phyloP scores from a whole-genome alignment of 2,329 filamentous ascomycete genomes.

The Zasmidium angulare region DNA sequence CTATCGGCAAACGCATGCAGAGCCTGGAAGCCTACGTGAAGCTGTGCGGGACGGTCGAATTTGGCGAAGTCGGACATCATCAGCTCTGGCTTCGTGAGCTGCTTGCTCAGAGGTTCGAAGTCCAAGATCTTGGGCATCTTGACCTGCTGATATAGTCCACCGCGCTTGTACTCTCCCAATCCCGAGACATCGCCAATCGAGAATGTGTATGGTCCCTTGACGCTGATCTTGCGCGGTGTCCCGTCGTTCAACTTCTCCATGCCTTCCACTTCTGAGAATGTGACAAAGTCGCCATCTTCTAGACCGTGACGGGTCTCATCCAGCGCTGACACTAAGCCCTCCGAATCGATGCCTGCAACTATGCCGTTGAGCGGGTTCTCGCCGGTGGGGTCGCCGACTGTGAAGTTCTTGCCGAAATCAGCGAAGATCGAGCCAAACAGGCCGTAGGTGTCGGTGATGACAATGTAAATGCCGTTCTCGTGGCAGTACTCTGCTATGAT shows the following conservation, averaged over 20 bases:
- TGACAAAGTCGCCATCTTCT: slow-evolving; percentile 94
- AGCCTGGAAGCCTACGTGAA: slow-evolving; percentile 90
- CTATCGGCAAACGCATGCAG: slow-evolving; percentile 79
- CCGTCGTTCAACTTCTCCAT: slow-evolving; percentile 84
- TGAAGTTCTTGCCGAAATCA: slow-evolving; percentile 94
- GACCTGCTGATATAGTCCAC: slow-evolving; percentile 90
- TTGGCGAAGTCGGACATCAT: slow-evolving; percentile 96
- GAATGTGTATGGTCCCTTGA: slow-evolving; percentile 95
- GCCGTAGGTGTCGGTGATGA: slow-evolving; percentile 85
- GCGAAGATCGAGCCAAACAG: slow-evolving; percentile 96
- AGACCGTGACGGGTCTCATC: slow-evolving; percentile 94
- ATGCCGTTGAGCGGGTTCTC: slow-evolving; percentile 87
- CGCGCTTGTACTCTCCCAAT: slow-evolving; percentile 81
- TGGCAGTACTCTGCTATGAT: slow-evolving; percentile 91
- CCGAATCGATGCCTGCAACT: slow-evolving; percentile 82
- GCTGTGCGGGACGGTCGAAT: slow-evolving; percentile 88
- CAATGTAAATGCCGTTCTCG: slow-evolving; percentile 85
- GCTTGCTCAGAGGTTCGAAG: slow-evolving; percentile 76
- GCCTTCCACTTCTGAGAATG: slow-evolving; percentile 88
- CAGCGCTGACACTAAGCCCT: slow-evolving; percentile 85
- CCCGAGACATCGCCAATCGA: slow-evolving; percentile 90
- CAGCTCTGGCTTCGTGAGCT: slow-evolving; percentile 84
- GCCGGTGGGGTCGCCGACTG: slow-evolving; percentile 83
- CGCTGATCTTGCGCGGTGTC: slow-evolving; percentile 84
- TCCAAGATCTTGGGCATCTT: slow-evolving; percentile 96